phyloP scores from a whole-genome alignment of 2,329 filamentous ascomycete genomes.

The Knufia fluminis region DNA sequence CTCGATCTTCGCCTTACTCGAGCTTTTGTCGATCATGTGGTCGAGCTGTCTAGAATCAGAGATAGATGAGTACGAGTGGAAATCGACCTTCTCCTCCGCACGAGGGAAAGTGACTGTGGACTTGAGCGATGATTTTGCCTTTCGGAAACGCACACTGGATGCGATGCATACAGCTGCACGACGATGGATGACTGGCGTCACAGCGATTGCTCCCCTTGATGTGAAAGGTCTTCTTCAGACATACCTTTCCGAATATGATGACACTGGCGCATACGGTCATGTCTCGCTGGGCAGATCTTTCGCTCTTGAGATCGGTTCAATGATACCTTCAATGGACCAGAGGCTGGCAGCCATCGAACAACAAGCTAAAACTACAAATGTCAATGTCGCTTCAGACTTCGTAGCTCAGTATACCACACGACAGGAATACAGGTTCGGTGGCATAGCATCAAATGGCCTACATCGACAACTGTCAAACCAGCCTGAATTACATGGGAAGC shows the following conservation, averaged over 20 bases:
- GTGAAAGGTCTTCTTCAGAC: constrained; percentile 90
- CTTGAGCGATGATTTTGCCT: constrained; percentile 84
- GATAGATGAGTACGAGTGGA: constrained; percentile 84
- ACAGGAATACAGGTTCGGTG: constrained; percentile 87
- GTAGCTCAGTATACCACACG: constrained; percentile 94
- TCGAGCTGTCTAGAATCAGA: constrained; percentile 87
- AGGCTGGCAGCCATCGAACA: constrained; percentile 72
- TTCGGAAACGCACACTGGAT: constrained; percentile 70
- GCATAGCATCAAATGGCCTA: constrained; percentile 42
- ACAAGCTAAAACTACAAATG: constrained; percentile 55
- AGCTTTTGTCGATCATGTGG: constrained; percentile 92
- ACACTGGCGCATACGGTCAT: constrained; percentile 83
- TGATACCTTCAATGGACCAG: constrained; percentile 78
- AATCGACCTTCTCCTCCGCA: constrained; percentile 66
- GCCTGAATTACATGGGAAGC: constrained; percentile 41
- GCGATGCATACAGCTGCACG: constrained; percentile 67
- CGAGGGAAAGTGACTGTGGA: constrained; percentile 74
- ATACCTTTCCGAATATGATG: constrained; percentile 88
- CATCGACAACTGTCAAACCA: constrained; percentile 31
- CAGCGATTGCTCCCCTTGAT: constrained; percentile 81
- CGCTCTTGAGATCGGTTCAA: constrained; percentile 80
- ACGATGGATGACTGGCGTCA: constrained; percentile 67
- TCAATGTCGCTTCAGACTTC: constrained; percentile 93
- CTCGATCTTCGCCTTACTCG: constrained; percentile 84
- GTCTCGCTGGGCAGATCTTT: constrained; percentile 89